Percentiles rank a stretch among this genome's conserved stretches.
Evolutionary conservation across 768 basidiomycete genomes (phyloP).

Genomic region (Mrakia hoshinonis): DNA sequence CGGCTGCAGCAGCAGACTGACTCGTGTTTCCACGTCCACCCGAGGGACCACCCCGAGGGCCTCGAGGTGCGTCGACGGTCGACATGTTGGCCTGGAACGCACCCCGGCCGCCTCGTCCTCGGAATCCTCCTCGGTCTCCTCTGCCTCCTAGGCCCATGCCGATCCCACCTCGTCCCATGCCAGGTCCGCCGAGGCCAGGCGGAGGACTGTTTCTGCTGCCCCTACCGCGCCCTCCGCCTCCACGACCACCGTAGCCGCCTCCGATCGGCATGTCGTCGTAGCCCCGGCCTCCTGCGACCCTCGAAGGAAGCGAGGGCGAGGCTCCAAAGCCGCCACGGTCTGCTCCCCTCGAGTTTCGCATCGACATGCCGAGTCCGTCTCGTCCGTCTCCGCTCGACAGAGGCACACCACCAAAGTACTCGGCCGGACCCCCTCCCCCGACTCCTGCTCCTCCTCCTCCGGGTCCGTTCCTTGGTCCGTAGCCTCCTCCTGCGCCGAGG

Average conservation of each 20-base stretch:
- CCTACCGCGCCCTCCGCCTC: not conserved
- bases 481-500: constrained; percentile 38
- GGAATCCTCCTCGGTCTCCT: constrained; percentile 27
- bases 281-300: not conserved
- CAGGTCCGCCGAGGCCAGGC: not conserved
- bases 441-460: constrained; percentile 46
- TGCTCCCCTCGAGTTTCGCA: not conserved
- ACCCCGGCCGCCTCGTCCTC: constrained; percentile 31
- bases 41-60: constrained; percentile 9
- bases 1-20: not conserved
- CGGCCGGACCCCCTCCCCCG: constrained; percentile 44
- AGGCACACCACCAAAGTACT: constrained; percentile 59
- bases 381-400: constrained; percentile 41
- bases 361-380: constrained; percentile 16
- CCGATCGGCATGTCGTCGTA: constrained; percentile 7
- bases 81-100: constrained; percentile 27
- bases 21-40: constrained; percentile 21
- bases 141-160: constrained; percentile 8
- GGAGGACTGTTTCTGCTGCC: constrained; percentile 10
- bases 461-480: constrained; percentile 39
- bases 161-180: constrained; percentile 7
- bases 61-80: constrained; percentile 25
- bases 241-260: not conserved
- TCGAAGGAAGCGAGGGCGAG: not conserved
- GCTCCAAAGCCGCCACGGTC: not conserved